Evolutionary conservation across 1,284 basidiomycete species (phyloP).

Genomic region (Boletus sp.): DNA sequence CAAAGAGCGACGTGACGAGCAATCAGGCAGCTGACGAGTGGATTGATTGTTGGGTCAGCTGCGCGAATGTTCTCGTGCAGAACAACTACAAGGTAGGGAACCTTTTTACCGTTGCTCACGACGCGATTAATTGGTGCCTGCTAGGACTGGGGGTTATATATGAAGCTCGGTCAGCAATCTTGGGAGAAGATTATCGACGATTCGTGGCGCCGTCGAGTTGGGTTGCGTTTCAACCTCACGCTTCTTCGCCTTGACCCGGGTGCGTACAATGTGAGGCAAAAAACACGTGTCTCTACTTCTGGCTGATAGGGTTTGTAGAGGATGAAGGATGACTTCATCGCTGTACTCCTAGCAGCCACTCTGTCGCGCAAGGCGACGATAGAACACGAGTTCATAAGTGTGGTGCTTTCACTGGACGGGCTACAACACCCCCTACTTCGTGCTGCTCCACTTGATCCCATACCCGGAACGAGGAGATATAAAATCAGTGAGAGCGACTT

Average conservation of each 20-base stretch:
- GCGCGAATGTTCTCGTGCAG: conserved; percentile 63
- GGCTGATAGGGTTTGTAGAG: conserved; percentile 34
- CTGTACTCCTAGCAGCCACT: conserved; percentile 55
- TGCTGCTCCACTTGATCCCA: conserved; percentile 26
- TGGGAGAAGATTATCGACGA: conserved; percentile 58
- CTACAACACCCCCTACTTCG: conserved; percentile 50
- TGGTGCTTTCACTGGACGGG: conserved; percentile 51
- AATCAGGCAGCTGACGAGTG: conserved; percentile 45
- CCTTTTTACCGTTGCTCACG: background rate
- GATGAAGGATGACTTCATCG: conserved; percentile 51
- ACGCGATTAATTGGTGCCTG: conserved; percentile 6
- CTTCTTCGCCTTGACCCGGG: conserved; percentile 62
- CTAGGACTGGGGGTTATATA: conserved; percentile 65
- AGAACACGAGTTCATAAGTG: conserved; percentile 57
- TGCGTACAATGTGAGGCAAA: conserved; percentile 52
- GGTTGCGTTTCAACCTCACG: conserved; percentile 65
- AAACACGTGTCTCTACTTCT: background rate
- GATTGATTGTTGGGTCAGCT: conserved; percentile 78
- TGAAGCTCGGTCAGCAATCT: conserved; percentile 54
- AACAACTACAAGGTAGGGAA: conserved; percentile 48
- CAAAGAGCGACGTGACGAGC: conserved; percentile 30
- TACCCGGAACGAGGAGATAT: conserved; percentile 21
- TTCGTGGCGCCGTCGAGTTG: conserved; percentile 57
- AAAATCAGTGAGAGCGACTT: conserved; percentile 21
- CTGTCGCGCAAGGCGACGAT: conserved; percentile 49